Conservation (phyloP, 352 stramenopile genomes). For the Poterioochromonas sp. region DNA sequence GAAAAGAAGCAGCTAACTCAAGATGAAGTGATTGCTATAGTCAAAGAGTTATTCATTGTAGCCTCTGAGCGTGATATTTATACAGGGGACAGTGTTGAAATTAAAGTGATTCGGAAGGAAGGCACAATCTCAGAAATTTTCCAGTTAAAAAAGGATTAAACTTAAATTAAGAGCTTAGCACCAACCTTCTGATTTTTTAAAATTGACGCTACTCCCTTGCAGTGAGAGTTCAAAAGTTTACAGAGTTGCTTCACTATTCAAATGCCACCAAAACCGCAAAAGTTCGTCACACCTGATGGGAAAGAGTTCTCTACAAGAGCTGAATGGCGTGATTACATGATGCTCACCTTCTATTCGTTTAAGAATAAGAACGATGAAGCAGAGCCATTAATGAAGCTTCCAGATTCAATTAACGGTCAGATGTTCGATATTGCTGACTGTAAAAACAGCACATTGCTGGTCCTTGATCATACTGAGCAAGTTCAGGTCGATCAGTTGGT, state of each 20-base stretch:
- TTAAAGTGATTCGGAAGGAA: slow-evolving; percentile 87
- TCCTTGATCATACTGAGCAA: slow-evolving; percentile 69
- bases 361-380: slow-evolving; percentile 55
- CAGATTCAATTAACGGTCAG: slow-evolving; percentile 65
- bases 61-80: slow-evolving; percentile 98
- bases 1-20: slow-evolving; percentile 73
- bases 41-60: slow-evolving; percentile 97
- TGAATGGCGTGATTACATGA: slow-evolving; percentile 68
- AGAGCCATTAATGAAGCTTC: slow-evolving; percentile 62
- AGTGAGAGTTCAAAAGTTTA: no score
- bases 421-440: slow-evolving; percentile 69
- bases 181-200: no score
- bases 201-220: no score
- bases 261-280: slow-evolving; percentile 25
- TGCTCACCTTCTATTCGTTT: slow-evolving; percentile 73
- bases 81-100: slow-evolving; percentile 93
- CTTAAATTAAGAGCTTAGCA: background rate
- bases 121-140: slow-evolving; percentile 81
- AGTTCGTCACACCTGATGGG: slow-evolving; percentile 64
- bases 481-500: slow-evolving; percentile 70
- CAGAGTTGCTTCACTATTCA: background rate
- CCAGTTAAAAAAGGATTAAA: slow-evolving; percentile 86
- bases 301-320: slow-evolving; percentile 63
- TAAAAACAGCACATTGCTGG: slow-evolving; percentile 58
- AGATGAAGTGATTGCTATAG: slow-evolving; percentile 90